Base-by-base conservation (phyloP, 2,329 filamentous ascomycete genomes). In the Ophiostoma populinum region DNA sequence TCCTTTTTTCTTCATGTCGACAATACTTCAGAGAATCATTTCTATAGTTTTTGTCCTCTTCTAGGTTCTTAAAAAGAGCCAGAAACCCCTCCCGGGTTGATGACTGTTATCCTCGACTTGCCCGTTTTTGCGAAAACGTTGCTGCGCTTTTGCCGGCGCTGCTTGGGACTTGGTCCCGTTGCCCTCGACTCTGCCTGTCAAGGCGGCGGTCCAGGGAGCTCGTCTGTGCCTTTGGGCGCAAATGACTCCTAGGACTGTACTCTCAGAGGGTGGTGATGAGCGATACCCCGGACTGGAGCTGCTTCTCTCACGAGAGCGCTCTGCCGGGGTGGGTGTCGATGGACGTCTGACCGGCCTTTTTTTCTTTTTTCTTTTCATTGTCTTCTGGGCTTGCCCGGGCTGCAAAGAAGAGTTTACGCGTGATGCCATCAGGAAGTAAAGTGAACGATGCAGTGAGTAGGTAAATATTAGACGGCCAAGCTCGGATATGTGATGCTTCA, bases 1-100 rank as follows among this genome's bases (percentile, higher is more conserved):
- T 50, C 58, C 6, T 54, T 62, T 62, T 58, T 62, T 69, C 57
- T 57, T 64, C 55, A 68, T 58, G 64, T 66, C 66, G 67, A 71
- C 65, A 68, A 70, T 69, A 69, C 63, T 67, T 67, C 58, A 69
- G 60, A 83, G 80, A 86, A 87, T 87, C 81, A 82, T 81, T 92
- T 92, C 80, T 92, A 86, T 85, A 93, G 83, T 86, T 76, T 69
- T 81, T 75, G 75, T 85, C 79, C 70, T 67, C 69, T 75, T 82
- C 80, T 90, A 78, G 82, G 75, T 78, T 87, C 72, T 74, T 73
- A 70, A 85, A 70, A 79, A 67, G 68, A 92, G 85, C 80, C 72
- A 83, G 79, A 87, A 78, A 83, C 71, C 74, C 74, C 72, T 87
- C 75, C 80, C 81, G 83, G 81, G 80, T 80, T 81, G 82, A 92